Base-by-base conservation (phyloP, 2,329 filamentous ascomycete genomes). In the Exophiala dermatitidis region DNA sequence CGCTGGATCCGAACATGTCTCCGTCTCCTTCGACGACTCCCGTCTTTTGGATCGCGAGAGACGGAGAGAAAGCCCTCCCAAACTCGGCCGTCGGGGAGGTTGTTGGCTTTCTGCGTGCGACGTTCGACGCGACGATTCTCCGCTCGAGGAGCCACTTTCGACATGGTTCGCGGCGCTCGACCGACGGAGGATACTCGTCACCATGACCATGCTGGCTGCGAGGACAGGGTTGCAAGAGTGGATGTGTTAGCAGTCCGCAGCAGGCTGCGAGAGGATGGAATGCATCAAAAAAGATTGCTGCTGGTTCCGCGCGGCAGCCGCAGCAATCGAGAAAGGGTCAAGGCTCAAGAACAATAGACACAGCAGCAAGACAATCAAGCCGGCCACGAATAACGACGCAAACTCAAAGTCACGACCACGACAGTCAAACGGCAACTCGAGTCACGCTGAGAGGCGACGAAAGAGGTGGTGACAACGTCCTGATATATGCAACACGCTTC, bases 11-110 rank as follows among this genome's bases (percentile, higher is more conserved):
- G 45, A 34, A n/a, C 34, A 19, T 2, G 50, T n/a, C 9, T 44
- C 51, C 30, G 10, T 5, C 28, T 40, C 48, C 32, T 50, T 51
- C 5, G 28, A 6, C 8, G 42, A 52, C 29, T 54, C 42, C 2
- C 44, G 40, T 50, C 48, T 52, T 42, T 59, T 59, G n/a, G 48
- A 56, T 29, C 53, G 52, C 26, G 50, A 49, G 19, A 56, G 41
- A 8, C 50, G 50, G 8, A 59, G 37, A 32, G 53, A 53, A 31
- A 59, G 28, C 28, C 47, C 42, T 5, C 43, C 56, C 19, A 59
- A 41, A 30, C 56, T 59, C n/a, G 56, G 36, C 10, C 48, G 47
- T 41, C 56, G 50, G 45, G 53, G 19, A 12, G 32, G n/a, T 37
- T 42, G 41, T 4, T 19, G 19, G 19, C 19, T 5, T n/a, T 59